Evolutionary conservation across 75 land plant species (phyloP), one percentile per base, ranked within the genome.

Genomic region (Pinus tabuliformis): DNA sequence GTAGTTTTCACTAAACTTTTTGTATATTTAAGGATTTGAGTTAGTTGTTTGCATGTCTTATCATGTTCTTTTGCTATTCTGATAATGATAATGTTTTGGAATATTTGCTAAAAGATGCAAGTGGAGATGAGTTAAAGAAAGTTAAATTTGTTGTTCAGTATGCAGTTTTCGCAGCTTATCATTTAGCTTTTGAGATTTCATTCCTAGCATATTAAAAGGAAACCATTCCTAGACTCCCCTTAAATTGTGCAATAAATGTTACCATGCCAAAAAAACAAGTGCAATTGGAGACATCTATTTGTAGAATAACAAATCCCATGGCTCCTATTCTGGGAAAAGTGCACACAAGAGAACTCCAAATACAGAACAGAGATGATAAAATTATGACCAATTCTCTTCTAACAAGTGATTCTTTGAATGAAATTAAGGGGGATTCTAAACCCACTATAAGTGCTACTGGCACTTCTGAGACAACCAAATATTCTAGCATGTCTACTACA

Each of bases 171-270:
- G 87, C 88, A 73, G 95, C 99, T 36, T 89, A 95, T 72, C 98
- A 97, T 78, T 84, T 92, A 42, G 90, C 91, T n/a, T 80, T 95
- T 57, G 98, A 97, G 78, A 92, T 90, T 49, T 97, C 96, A 59
- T 97, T 95, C 70, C 84, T 95, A 61, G 81, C 86, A 49, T 95
- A 97, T 81, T 96, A 95, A 77, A 84, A 87, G 63, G 91, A 88
- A 18, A 82, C 83, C 59, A 79, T 96, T 58, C 89, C 88, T 57
- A 81, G 85, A 8, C 81, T n/a, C 76, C 78, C 63, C n/a, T 77
- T 74, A 26, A 49, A 37, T 71, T 82, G 76, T 62, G 72, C 79
- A 52, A 57, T 78, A 33, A 60, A 65, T 80, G 73, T 80, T 28
- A 56, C 76, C 39, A 42, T 72, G 33, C 85, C 86, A 37, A 59